Evolutionary conservation across 2,329 filamentous ascomycete genomes (phyloP), one percentile per base, ranked within the genome.

Genomic region (Microsporum canis): DNA sequence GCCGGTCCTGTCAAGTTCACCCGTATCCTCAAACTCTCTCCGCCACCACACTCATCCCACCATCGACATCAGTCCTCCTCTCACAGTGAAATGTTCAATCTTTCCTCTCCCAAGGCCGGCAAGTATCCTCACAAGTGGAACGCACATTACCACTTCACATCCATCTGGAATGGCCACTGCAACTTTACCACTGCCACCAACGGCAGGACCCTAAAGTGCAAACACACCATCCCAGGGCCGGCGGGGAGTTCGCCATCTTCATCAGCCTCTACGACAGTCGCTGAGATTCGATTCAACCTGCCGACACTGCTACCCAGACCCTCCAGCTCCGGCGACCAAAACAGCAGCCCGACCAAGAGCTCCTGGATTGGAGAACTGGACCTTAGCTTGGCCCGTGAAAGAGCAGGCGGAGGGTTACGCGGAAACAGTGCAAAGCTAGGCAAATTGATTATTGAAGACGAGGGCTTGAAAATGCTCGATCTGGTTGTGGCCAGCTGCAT

Each of bases 391-490:
- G 92, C 91, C 0, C 83, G 84, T 65, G 92, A 97, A 73, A 84
- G 82, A 61, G 91, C 91, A 0, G 92, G 92, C 1, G 92, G 92
- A 27, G 92, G 92, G 0, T 87, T 88, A 69, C 82, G 87, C 51
- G 92, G 92, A 0, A 91, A 89, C 72, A 84, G 89, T 68, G 91
- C 90, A 2, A 99, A 99, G 77, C 77, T 99, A 67, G 94, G 92
- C 0, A 99, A 97, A 75, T 77, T 99, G 58, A 90, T 97, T 58
- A 82, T 99, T 41, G 84, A 91, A 67, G 85, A 92, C 61, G 91
- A 95, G 68, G 94, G 94, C 0, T 76, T 95, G 65, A 95, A 95
- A 78, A 97, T 99, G 92, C 75, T 97, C 68, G 94, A 99, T 78
- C 73, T 99, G 62, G 79, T 95, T 0, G 89, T 99, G 23, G 89